phyloP scores from a whole-genome alignment of 129 eudicot species.

The Flaveria bidentis region DNA sequence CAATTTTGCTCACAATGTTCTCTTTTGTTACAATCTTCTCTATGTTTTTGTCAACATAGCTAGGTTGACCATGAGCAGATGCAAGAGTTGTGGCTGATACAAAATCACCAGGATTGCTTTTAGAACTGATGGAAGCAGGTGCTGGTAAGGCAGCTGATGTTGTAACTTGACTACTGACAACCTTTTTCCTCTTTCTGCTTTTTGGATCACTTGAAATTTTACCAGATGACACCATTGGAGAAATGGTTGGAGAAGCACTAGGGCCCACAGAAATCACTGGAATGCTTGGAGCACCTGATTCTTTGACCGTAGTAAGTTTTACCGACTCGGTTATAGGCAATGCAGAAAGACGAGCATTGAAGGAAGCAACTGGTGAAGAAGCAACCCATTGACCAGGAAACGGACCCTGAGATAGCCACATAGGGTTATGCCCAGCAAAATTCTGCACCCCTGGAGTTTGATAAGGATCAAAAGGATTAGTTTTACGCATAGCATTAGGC shows the following conservation, averaged over 20 bases:
- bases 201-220: conserved; percentile 53
- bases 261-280: conserved; percentile 37
- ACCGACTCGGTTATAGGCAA: conserved; percentile 59
- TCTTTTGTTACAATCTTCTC: conserved; percentile 42
- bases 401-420: conserved; percentile 76
- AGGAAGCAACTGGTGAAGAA: conserved; percentile 62
- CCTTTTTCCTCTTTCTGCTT: conserved; percentile 78
- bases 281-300: conserved; percentile 38
- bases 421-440: conserved; percentile 53
- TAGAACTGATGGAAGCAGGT: conserved; percentile 39
- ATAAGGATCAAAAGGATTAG: conserved; percentile 54
- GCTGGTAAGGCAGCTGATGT: conserved; percentile 42
- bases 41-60: conserved; percentile 26
- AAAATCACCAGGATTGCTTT: conserved; percentile 34
- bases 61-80: conserved; percentile 20
- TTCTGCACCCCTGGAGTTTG: conserved; percentile 52
- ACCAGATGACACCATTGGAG: conserved; percentile 34
- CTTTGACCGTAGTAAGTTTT: conserved; percentile 63
- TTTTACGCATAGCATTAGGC: conserved; percentile 46
- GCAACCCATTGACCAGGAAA: conserved; percentile 78
- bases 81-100: conserved; percentile 3
- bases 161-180: conserved; percentile 32
- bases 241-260: conserved; percentile 33
- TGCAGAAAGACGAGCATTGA: conserved; percentile 46
- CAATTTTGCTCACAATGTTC: conserved; percentile 54